phyloP scores from a whole-genome alignment of 139 green algal species.

The Astrephomene gubernaculifera region DNA sequence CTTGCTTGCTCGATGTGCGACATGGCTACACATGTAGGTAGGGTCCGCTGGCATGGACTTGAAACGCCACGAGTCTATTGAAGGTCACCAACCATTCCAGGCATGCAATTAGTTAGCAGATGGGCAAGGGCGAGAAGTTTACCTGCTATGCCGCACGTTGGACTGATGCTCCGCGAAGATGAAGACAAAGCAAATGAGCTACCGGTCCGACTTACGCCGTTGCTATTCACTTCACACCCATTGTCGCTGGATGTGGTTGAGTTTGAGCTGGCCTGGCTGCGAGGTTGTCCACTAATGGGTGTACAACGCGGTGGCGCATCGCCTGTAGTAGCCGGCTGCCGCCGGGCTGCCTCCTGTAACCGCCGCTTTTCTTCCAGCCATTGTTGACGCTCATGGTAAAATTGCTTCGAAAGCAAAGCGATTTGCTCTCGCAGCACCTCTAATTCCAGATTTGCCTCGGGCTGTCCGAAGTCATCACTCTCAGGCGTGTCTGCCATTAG shows the following conservation, averaged over 20 bases:
- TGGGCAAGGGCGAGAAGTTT: no score
- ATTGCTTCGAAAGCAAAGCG: slow-evolving; percentile 26
- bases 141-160: no score
- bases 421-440: slow-evolving; percentile 28
- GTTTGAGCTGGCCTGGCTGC: background rate
- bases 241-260: background rate
- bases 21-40: no score
- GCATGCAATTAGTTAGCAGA: no score
- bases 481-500: no score
- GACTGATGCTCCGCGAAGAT: background rate
- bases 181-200: background rate
- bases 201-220: background rate
- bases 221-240: background rate
- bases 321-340: background rate
- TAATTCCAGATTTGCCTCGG: background rate
- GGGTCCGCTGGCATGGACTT: no score
- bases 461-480: background rate
- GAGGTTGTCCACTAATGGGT: background rate
- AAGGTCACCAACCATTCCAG: no score
- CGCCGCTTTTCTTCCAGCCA: slow-evolving; percentile 14
- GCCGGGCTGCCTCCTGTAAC: background rate
- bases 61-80: no score
- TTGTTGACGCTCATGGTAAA: background rate
- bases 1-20: no score
- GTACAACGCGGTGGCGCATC: background rate